These are phyloP conservation scores for Pythium phragmitis DNA, from an alignment of 352 stramenopile genomes.

Conservation along the genomic window DNA sequence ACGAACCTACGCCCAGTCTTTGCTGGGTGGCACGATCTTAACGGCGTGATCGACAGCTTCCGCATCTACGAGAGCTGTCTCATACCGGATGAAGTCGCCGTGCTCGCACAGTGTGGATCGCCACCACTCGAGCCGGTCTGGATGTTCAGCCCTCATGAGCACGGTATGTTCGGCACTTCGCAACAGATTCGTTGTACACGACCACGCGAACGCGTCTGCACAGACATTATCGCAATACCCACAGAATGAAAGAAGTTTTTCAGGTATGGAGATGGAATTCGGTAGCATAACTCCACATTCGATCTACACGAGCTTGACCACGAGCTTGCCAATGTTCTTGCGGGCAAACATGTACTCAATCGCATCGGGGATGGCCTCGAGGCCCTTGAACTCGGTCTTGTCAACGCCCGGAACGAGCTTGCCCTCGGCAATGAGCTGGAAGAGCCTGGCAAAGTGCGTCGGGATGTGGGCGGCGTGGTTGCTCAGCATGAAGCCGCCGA, in stretches of 20 bases:
- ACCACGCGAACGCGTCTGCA: slow-evolving; percentile 6
- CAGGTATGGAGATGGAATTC: neutral
- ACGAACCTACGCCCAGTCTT: neutral
- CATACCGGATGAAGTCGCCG: neutral
- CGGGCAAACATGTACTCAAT: slow-evolving; percentile 75
- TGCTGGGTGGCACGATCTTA: slow-evolving; percentile 14
- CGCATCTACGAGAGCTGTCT: slow-evolving; percentile 4
- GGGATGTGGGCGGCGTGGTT: slow-evolving; percentile 24
- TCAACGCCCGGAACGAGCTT: slow-evolving; percentile 57
- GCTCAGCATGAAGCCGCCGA: slow-evolving; percentile 49
- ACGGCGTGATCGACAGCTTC: slow-evolving; percentile 12
- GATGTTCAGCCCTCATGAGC: neutral
- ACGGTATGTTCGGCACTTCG: neutral
- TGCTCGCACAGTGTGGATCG: neutral
- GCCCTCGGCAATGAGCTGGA: slow-evolving; percentile 35
- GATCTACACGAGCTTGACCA: slow-evolving; percentile 52
- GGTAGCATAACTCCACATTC: neutral
- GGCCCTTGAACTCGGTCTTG: slow-evolving; percentile 43
- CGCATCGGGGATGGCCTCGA: slow-evolving; percentile 58
- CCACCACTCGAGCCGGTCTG: neutral
- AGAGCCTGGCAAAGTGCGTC: slow-evolving; percentile 46
- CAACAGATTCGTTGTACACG: neutral
- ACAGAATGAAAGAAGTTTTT: neutral
- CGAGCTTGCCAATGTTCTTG: slow-evolving; percentile 84
- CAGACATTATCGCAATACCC: neutral